Evolutionary conservation across 1,284 basidiomycete genomes (phyloP).

Genomic region (Meripilus lineatus): DNA sequence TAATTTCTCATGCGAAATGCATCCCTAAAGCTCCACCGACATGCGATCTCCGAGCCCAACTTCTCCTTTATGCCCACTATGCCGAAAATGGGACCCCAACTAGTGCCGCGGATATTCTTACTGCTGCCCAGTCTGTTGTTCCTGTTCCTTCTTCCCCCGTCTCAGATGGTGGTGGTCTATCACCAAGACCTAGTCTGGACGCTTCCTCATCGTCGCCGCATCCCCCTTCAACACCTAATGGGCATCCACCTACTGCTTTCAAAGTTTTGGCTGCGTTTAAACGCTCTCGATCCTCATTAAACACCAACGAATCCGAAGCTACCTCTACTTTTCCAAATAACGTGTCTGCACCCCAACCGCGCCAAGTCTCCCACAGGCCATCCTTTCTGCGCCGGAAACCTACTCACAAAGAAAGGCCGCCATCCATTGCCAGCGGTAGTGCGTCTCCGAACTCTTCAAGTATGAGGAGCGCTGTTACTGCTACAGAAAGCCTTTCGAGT

Average conservation of each 20-base stretch:
- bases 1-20: conserved; percentile 85
- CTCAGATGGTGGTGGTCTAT: conserved; percentile 50
- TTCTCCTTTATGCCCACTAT: conserved; percentile 67
- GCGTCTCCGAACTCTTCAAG: conserved; percentile 28
- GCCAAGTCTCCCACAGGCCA: conserved; percentile 23
- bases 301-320: conserved; percentile 24
- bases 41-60: conserved; percentile 79
- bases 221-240: conserved; percentile 10
- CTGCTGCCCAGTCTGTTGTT: conserved; percentile 35
- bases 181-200: conserved; percentile 47
- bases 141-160: conserved; percentile 35
- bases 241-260: conserved; percentile 55
- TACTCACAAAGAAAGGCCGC: conserved; percentile 24
- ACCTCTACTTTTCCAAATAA: conserved; percentile 16
- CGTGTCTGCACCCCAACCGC: conserved; percentile 9
- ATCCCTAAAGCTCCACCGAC: conserved; percentile 68
- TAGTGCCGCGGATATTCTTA: conserved; percentile 45
- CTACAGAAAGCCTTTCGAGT: conserved; percentile 27
- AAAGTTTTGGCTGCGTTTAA: conserved; percentile 63
- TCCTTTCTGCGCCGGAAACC: conserved; percentile 27
- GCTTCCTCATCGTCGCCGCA: conserved; percentile 28
- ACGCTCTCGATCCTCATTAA: conserved; percentile 45
- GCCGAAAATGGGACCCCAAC: conserved; percentile 58
- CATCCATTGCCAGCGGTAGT: conserved; percentile 30
- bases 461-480: conserved; percentile 32